These are phyloP conservation scores for Russula emetica DNA, from an alignment of 768 basidiomycete species.

Conservation along the genomic window DNA sequence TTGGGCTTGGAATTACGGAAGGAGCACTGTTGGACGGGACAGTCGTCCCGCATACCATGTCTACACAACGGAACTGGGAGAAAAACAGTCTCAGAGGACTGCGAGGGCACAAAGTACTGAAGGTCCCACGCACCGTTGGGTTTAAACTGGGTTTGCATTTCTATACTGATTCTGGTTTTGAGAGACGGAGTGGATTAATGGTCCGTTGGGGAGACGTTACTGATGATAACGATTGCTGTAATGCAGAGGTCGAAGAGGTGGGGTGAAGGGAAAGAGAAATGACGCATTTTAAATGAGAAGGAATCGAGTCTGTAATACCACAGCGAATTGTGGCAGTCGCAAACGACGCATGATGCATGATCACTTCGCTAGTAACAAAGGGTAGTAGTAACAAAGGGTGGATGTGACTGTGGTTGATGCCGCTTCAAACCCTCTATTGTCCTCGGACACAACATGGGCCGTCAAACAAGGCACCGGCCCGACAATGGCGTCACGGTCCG, in stretches of 20 bases:
- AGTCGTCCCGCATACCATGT: constrained; percentile 14
- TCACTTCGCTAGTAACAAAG: neutral
- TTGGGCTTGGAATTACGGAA: neutral
- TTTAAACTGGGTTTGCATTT: constrained; percentile 14
- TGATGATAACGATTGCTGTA: neutral
- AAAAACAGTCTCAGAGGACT: neutral
- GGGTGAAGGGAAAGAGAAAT: neutral
- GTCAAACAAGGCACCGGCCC: too few relatives aligned
- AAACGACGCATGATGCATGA: too few relatives aligned
- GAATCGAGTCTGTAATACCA: neutral
- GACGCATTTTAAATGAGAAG: constrained; percentile 3
- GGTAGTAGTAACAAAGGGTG: too few relatives aligned
- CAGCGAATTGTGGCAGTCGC: constrained; percentile 6
- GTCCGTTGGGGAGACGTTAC: neutral
- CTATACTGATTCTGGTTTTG: neutral
- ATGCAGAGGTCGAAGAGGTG: neutral
- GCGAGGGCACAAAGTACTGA: neutral
- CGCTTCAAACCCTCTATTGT: neutral
- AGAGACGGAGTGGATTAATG: neutral
- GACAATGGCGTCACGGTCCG: too few relatives aligned
- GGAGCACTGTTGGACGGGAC: constrained; percentile 1
- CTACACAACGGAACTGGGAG: constrained; percentile 6
- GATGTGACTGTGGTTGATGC: neutral
- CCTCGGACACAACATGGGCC: too few relatives aligned
- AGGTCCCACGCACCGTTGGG: neutral